phyloP scores from a whole-genome alignment of 2,329 filamentous ascomycete genomes.

The Colletotrichum sp. region DNA sequence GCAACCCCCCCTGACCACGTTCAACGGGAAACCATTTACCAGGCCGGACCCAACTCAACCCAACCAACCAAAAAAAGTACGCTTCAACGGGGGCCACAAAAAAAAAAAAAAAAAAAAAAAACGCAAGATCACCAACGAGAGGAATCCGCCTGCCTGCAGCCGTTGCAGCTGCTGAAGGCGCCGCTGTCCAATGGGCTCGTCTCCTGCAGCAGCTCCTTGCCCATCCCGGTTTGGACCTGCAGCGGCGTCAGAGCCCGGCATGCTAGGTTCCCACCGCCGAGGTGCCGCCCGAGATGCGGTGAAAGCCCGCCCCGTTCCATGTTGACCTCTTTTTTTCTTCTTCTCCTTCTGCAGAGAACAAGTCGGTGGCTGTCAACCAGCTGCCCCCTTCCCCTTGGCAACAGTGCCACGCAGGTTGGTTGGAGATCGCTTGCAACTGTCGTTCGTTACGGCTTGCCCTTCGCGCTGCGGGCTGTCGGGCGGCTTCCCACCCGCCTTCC shows the following conservation, averaged over 20 bases:
- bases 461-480: neutral
- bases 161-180: slow-evolving; percentile 3
- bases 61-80: too few species aligned
- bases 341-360: neutral
- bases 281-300: slow-evolving; percentile 17
- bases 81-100: too few species aligned
- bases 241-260: slow-evolving; percentile 13
- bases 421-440: neutral
- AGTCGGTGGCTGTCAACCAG: neutral
- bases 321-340: neutral
- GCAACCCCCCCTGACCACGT: too few species aligned
- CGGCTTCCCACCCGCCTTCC: neutral
- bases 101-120: neutral
- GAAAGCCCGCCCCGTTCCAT: slow-evolving; percentile 13
- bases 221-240: slow-evolving; percentile 16
- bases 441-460: neutral
- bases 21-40: too few species aligned
- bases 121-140: slow-evolving; percentile 2
- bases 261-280: slow-evolving; percentile 13
- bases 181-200: slow-evolving; percentile 3
- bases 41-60: too few species aligned
- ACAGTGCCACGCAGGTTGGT: neutral
- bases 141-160: neutral
- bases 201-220: slow-evolving; percentile 7
- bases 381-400: neutral